phyloP scores from a whole-genome alignment of 169 alveolate species.

The Pseudocohnilembus persalinus region DNA sequence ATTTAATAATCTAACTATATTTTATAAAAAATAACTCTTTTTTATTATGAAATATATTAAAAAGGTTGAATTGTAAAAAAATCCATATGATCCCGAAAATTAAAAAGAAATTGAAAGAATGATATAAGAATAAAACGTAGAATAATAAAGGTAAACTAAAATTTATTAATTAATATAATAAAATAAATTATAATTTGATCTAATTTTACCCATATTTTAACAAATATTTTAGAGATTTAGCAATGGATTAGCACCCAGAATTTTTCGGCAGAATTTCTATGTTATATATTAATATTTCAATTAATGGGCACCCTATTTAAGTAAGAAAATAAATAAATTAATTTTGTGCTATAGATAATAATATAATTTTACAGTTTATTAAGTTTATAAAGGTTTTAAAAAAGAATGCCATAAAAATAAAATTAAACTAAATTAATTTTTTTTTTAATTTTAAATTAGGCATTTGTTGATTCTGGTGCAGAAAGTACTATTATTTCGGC shows the following conservation, averaged over 20 bases:
- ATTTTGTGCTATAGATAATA: too few species aligned
- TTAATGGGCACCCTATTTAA: conserved; percentile 85
- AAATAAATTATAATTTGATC: too few species aligned
- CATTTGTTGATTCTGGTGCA: conserved; percentile 98
- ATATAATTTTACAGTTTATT: too few species aligned
- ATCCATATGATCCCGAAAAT: conserved; percentile 89
- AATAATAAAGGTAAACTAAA: conserved; percentile 83
- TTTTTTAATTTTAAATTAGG: conserved; percentile 45
- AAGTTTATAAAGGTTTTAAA: too few species aligned
- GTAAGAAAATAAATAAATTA: not conserved
- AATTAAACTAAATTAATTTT: too few species aligned
- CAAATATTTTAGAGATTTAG: conserved; percentile 19
- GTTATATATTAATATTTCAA: conserved; percentile 91
- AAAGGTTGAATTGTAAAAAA: conserved; percentile 40
- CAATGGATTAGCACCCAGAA: conserved; percentile 66
- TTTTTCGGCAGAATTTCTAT: conserved; percentile 83
- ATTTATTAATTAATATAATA: too few species aligned
- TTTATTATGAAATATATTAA: not conserved
- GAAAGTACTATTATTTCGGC: conserved; percentile 93
- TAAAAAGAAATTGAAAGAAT: conserved; percentile 88
- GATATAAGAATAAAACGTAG: conserved; percentile 80
- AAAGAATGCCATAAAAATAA: too few species aligned
- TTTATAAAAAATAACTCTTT: too few species aligned
- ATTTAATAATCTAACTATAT: not conserved
- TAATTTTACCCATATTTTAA: conserved; percentile 58